Evolutionary conservation across 495 filamentous ascomycete genomes (phyloP).

Genomic region (Aspergillus diversus): DNA sequence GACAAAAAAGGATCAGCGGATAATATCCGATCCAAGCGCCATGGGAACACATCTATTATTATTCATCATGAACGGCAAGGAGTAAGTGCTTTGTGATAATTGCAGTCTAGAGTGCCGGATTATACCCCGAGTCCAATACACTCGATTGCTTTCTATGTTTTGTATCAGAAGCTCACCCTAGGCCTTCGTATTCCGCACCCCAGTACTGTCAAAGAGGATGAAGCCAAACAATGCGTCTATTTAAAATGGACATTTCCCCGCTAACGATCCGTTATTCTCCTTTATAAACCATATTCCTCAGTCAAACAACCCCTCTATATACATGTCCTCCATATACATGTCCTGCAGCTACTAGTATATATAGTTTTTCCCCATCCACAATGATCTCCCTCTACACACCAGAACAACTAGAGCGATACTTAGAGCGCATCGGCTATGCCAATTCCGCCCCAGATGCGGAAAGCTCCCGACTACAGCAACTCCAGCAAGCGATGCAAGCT

Average conservation of each 20-base stretch:
- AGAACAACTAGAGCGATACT: constrained; percentile 38
- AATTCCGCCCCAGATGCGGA: constrained; percentile 13
- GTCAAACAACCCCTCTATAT: background rate
- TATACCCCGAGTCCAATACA: too few species aligned
- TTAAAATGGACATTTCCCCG: too few species aligned
- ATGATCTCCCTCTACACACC: constrained; percentile 30
- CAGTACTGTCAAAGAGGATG: too few species aligned
- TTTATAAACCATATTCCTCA: background rate
- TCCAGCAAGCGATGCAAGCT: constrained; percentile 26
- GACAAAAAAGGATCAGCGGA: background rate
- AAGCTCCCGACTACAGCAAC: constrained; percentile 24
- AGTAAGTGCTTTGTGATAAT: too few species aligned
- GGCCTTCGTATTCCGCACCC: too few species aligned
- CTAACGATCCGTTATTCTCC: too few species aligned
- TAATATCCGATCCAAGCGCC: background rate
- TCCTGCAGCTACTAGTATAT: background rate
- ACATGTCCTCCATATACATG: background rate
- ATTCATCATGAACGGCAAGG: too few species aligned
- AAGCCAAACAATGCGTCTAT: too few species aligned
- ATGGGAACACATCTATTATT: too few species aligned
- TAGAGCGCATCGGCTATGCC: constrained; percentile 38
- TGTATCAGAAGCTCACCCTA: too few species aligned
- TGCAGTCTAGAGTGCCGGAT: too few species aligned
- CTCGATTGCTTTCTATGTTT: too few species aligned
- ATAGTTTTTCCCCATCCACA: background rate